Evolutionary conservation across 139 green algal genomes (phyloP).

Genomic region (Chlorella sp.): DNA sequence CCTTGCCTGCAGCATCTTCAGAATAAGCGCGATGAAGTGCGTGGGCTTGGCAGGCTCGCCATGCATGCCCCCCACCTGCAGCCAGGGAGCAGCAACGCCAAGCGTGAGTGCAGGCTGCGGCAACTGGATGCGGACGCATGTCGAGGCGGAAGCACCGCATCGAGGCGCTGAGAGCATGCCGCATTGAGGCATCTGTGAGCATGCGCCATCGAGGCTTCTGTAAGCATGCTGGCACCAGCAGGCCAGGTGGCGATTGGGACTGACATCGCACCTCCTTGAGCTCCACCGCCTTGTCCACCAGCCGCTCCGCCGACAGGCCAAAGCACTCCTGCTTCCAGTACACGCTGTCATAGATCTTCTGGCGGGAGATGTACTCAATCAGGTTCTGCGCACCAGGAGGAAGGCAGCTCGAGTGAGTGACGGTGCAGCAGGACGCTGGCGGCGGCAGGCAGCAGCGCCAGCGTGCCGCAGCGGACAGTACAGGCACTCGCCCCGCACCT

Average conservation of each 20-base stretch:
- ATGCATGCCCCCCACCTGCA: constrained; percentile 84
- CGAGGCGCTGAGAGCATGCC: no score
- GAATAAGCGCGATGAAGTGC: constrained; percentile 94
- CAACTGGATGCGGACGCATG: no score
- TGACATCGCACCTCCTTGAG: constrained; percentile 72
- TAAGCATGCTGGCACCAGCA: no score
- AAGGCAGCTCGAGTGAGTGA: no score
- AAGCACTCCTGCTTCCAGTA: constrained; percentile 99
- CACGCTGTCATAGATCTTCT: constrained; percentile 92
- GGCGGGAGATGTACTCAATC: constrained; percentile 91
- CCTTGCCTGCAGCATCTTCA: constrained; percentile 90
- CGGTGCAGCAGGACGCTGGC: no score
- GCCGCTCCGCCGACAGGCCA: constrained; percentile 89
- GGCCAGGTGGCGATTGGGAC: not conserved
- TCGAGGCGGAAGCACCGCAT: no score
- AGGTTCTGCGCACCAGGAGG: constrained; percentile 76
- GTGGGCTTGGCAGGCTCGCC: constrained; percentile 87
- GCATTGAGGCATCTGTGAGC: no score
- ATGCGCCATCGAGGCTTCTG: no score
- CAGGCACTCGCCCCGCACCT: no score
- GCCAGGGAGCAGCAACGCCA: constrained; percentile 33
- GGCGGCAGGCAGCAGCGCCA: no score
- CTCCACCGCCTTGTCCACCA: constrained; percentile 96
- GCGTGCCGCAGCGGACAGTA: no score
- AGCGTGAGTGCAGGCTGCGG: no score